Base-by-base conservation (phyloP, 2,329 filamentous ascomycete genomes). In the Clarireedia monteithiana region DNA sequence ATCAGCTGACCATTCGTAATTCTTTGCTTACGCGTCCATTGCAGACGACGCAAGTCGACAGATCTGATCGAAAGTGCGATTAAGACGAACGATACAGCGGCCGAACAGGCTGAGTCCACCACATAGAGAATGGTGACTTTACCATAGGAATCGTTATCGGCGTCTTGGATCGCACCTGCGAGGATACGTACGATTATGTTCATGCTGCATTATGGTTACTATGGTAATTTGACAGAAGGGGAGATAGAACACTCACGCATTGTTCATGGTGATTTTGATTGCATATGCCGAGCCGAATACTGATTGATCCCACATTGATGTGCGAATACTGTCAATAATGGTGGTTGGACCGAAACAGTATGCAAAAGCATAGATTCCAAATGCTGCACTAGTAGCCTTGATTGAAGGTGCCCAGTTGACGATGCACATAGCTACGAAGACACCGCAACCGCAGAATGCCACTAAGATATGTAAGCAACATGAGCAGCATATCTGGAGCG, bases 181-280 rank as follows among this genome's bases (percentile, higher is more conserved):
- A 83, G 70, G 45, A 84, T 76, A 0, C 79, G 72, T 1, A 84
- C 71, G 52, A 84, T 79, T 57, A 84, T 82, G 57, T 74, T 82
- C 78, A 83, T 83, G 30, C 75, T 77, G 65, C 6, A 14, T n/a
- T 15, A 4, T 27, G 6, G 10, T 49, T 44, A 63, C 20, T n/a
- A 3, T 6, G n/a, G 10, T 2, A 15, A n/a, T 10, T 14, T 10
- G 10, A 27, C 4, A 3, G 10, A 12, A 2, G 6, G 9, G 9
- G 6, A 20, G 12, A 9, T 15, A 6, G 3, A 6, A 6, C 2
- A 14, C 45, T 34, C n/a, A 74, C 73, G 73, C 71, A 55, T 85
- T 85, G 64, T 84, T 84, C 64, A 83, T 79, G 23, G 78, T 78
- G 38, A 84, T 76, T 57, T 85, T 85, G 55, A 83, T 67, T 1